Base-by-base conservation (phyloP, 2,329 filamentous ascomycete species). In the Penicillium digitatum region DNA sequence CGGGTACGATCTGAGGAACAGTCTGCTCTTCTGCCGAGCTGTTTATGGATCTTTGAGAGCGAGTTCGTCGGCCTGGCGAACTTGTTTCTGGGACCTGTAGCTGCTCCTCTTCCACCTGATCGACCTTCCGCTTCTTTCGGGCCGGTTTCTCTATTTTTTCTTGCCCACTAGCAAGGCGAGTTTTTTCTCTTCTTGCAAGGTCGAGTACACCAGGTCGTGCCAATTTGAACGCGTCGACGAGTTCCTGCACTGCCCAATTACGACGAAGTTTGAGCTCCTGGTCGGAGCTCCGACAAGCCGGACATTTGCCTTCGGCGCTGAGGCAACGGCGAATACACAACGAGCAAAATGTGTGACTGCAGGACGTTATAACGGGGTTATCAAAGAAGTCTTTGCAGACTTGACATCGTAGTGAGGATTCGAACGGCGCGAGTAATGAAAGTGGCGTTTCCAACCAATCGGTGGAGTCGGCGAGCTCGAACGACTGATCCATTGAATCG, bases 341-440 rank as follows among this genome's bases (percentile, higher is more conserved):
- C 7, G 93, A 96, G 79, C 94, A 99, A 69, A 99, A 99, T 0
- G 94, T 97, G 71, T 99, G 94, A 51, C 85, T 88, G 76, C 94
- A 99, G 1, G 89, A 89, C 0, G 94, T 99, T 59, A 96, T 87
- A 83, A 99, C 94, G 0, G 94, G 94, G 48, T 91, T 95, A 58
- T 85, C 85, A 77, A 89, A 97, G 75, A 97, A 95, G 73, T 99
- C 95, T 72, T 97, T 97, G 83, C 94, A 99, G 57, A 99, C 89
- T 74, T 97, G 90, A 75, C 94, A 99, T 65, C 94, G 89, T 20
- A 99, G 80, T 3, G 91, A 86, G 57, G 88, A 86, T 68, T 99
- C 94, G 59, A 99, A 67, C 44, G 73, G 74, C 54, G 73, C 69
- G 39, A 79, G 69, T 32, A 70, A 61, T 14, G 70, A 68, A 52